These are phyloP conservation scores for Zalaria obscura DNA, from an alignment of 2,329 filamentous ascomycete genomes.

Conservation along the genomic window DNA sequence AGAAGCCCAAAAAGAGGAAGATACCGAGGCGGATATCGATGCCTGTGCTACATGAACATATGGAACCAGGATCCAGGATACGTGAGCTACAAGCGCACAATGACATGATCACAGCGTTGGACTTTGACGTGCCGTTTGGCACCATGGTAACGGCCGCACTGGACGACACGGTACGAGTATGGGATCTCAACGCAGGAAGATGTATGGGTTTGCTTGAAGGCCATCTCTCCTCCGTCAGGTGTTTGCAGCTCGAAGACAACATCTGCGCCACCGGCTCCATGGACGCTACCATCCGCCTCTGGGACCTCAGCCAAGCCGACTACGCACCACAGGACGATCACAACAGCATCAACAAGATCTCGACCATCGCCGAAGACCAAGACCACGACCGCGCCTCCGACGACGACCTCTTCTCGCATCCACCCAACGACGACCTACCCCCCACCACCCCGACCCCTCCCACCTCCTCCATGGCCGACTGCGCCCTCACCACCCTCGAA, in stretches of 20 bases:
- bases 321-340: conserved; percentile 53
- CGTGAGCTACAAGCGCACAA: conserved; percentile 78
- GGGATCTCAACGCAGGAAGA: conserved; percentile 86
- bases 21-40: conserved; percentile 63
- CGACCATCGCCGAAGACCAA: conserved; percentile 21
- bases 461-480: conserved; percentile 72
- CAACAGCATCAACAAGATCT: conserved; percentile 36
- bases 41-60: conserved; percentile 90
- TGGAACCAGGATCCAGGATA: conserved; percentile 78
- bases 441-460: conserved; percentile 42
- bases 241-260: conserved; percentile 89
- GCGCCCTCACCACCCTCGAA: conserved; percentile 73
- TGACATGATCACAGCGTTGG: conserved; percentile 76
- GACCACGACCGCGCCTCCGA: conserved; percentile 40
- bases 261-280: conserved; percentile 87
- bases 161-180: conserved; percentile 88
- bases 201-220: conserved; percentile 88
- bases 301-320: conserved; percentile 83
- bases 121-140: conserved; percentile 96
- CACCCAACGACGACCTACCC: conserved; percentile 6
- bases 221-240: conserved; percentile 83
- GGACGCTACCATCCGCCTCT: conserved; percentile 86
- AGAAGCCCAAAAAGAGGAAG: conserved; percentile 38
- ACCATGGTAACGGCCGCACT: conserved; percentile 84
- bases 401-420: conserved; percentile 6